These are phyloP conservation scores for Quercus phellos DNA, from an alignment of 331 rosid genomes.

Conservation along the genomic window DNA sequence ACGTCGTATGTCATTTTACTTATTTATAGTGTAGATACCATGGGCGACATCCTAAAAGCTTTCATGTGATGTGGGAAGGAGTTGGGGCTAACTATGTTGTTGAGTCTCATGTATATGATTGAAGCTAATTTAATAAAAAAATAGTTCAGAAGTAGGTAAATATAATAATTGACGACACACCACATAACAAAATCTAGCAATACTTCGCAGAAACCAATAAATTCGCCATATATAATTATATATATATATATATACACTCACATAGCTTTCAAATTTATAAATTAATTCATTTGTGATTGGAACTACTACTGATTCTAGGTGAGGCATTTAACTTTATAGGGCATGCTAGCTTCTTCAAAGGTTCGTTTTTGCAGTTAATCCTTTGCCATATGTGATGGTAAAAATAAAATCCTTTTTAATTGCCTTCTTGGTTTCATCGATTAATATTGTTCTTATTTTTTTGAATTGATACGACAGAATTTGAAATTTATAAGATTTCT, in stretches of 20 bases:
- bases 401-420: neutral
- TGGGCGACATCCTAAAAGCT: slow-evolving; percentile 20
- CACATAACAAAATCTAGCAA: slow-evolving; percentile 13
- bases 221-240: neutral
- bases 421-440: neutral
- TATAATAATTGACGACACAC: neutral
- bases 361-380: neutral
- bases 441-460: no score
- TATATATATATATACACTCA: no score
- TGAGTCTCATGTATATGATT: slow-evolving; percentile 32
- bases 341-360: neutral
- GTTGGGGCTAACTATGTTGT: slow-evolving; percentile 22
- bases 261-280: neutral
- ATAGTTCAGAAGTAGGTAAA: neutral
- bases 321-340: neutral
- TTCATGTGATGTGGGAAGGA: slow-evolving; percentile 1
- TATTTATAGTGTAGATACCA: slow-evolving; percentile 13
- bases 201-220: slow-evolving; percentile 23
- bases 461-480: no score
- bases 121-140: slow-evolving; percentile 25
- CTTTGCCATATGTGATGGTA: neutral
- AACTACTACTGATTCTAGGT: neutral
- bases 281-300: neutral
- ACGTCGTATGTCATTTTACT: neutral
- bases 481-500: no score